phyloP scores from a whole-genome alignment of 345 rosid species.

The Passiflora organensis region DNA sequence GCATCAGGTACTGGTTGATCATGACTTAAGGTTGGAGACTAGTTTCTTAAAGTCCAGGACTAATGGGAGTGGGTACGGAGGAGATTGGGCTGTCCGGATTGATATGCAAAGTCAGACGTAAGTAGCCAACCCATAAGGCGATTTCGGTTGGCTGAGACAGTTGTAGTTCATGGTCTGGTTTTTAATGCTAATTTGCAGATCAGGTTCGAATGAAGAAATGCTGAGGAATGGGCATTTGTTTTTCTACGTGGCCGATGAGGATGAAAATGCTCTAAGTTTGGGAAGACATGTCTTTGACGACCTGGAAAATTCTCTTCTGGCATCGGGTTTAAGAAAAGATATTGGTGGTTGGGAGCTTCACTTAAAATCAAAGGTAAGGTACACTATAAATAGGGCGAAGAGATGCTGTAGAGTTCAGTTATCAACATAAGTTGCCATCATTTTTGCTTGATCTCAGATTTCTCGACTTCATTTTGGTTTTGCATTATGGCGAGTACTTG shows the following conservation, averaged over 20 bases:
- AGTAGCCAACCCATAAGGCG: background rate
- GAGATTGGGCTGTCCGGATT: constrained; percentile 85
- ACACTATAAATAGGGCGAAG: constrained; percentile 3
- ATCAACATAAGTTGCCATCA: too few species aligned
- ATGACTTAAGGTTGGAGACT: constrained; percentile 55
- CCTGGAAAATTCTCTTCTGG: constrained; percentile 44
- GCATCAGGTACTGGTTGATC: constrained; percentile 64
- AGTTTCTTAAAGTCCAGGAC: constrained; percentile 74
- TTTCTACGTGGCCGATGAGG: constrained; percentile 88
- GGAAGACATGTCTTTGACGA: constrained; percentile 26
- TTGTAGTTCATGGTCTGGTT: background rate
- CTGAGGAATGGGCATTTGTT: constrained; percentile 55
- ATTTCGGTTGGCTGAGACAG: background rate
- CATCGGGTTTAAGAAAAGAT: constrained; percentile 61
- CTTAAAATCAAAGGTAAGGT: constrained; percentile 64
- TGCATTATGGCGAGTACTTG: too few species aligned
- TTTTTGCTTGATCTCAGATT: too few species aligned
- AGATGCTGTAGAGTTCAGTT: too few species aligned
- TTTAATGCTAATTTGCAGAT: constrained; percentile 18
- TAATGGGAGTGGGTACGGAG: constrained; percentile 81
- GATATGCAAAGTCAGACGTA: constrained; percentile 47
- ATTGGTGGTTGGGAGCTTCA: constrained; percentile 86
- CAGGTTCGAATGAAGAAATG: constrained; percentile 40
- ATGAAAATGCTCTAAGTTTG: constrained; percentile 49
- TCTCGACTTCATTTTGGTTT: too few species aligned